phyloP scores from a whole-genome alignment of 495 filamentous ascomycete genomes.

The Penicillium arizonense region DNA sequence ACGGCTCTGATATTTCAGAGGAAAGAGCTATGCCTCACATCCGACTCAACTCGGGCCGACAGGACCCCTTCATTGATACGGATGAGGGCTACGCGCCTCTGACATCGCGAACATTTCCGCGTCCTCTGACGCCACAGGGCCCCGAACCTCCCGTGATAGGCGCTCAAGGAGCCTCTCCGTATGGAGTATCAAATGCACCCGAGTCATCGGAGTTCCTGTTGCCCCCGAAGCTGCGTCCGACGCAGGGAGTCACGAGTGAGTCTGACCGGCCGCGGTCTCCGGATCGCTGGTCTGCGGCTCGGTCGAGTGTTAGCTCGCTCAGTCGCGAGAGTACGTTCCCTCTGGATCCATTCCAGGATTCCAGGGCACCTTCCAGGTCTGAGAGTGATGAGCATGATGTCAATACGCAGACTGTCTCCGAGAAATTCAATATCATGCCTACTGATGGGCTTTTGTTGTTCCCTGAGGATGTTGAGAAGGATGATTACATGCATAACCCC shows the following conservation, averaged over 20 bases:
- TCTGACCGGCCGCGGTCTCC: neutral
- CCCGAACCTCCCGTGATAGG: slow-evolving; percentile 11
- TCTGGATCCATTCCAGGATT: slow-evolving; percentile 50
- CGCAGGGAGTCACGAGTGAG: neutral
- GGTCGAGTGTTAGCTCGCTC: slow-evolving; percentile 32
- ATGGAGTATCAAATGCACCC: slow-evolving; percentile 32
- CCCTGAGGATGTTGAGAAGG: slow-evolving; percentile 76
- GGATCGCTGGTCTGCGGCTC: slow-evolving; percentile 7
- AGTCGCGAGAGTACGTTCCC: slow-evolving; percentile 52
- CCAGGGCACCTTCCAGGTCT: slow-evolving; percentile 59
- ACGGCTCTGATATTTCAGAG: slow-evolving; percentile 10
- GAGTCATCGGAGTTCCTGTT: slow-evolving; percentile 62
- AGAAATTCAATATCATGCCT: slow-evolving; percentile 77
- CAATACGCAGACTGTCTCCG: slow-evolving; percentile 75
- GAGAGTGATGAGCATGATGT: slow-evolving; percentile 65
- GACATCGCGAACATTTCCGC: slow-evolving; percentile 21
- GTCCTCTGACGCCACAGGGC: slow-evolving; percentile 22
- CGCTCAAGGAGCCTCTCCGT: slow-evolving; percentile 22
- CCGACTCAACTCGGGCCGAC: slow-evolving; percentile 57
- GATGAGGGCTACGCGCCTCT: slow-evolving; percentile 25
- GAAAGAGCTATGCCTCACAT: slow-evolving; percentile 47
- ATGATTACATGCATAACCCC: slow-evolving; percentile 75
- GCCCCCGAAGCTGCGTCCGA: slow-evolving; percentile 43
- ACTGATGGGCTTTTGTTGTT: slow-evolving; percentile 68
- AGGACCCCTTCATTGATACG: slow-evolving; percentile 46